A percentile compares a stretch with the other conserved stretches of the same genome.
phyloP scores from a whole-genome alignment of 2,329 filamentous ascomycete genomes.

The Penicillium occitanis region DNA sequence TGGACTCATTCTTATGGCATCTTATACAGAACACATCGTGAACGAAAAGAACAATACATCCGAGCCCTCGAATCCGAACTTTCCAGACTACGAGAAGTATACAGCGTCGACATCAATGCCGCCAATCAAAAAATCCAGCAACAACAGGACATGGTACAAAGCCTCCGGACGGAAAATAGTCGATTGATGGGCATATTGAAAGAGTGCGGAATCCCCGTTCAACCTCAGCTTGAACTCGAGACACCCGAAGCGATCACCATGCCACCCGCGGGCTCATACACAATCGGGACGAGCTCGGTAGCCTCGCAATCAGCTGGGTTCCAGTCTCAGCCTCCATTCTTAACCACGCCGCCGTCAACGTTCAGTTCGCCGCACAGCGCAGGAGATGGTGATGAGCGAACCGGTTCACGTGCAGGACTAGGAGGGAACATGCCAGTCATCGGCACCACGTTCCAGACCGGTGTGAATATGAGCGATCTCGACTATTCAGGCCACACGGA shows the following conservation, averaged over 20 bases:
- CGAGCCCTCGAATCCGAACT: slow-evolving; percentile 91
- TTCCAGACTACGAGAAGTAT: slow-evolving; percentile 74
- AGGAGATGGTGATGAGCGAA: slow-evolving; percentile 28
- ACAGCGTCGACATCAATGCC: slow-evolving; percentile 67
- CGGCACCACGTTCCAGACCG: slow-evolving; percentile 9
- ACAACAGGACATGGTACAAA: slow-evolving; percentile 73
- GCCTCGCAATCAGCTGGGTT: slow-evolving; percentile 34
- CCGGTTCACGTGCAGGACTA: slow-evolving; percentile 27
- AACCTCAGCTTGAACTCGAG: slow-evolving; percentile 39
- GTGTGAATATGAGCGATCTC: slow-evolving; percentile 15
- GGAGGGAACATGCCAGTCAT: slow-evolving; percentile 20
- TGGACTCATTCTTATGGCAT: slow-evolving; percentile 19
- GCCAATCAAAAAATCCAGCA: slow-evolving; percentile 48
- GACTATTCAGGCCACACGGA: slow-evolving; percentile 16
- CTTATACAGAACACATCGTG: slow-evolving; percentile 77
- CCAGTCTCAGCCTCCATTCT: slow-evolving; percentile 24
- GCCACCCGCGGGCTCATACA: background rate
- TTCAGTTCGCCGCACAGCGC: slow-evolving; percentile 33
- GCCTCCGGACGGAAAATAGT: slow-evolving; percentile 75
- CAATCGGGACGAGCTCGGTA: slow-evolving; percentile 35
- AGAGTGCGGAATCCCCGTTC: slow-evolving; percentile 58
- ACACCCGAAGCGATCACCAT: slow-evolving; percentile 38
- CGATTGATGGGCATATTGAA: slow-evolving; percentile 65
- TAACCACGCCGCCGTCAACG: slow-evolving; percentile 37
- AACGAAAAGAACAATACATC: slow-evolving; percentile 95